Base-by-base conservation (phyloP, 768 basidiomycete species). In the Solioccasus polychromus region DNA sequence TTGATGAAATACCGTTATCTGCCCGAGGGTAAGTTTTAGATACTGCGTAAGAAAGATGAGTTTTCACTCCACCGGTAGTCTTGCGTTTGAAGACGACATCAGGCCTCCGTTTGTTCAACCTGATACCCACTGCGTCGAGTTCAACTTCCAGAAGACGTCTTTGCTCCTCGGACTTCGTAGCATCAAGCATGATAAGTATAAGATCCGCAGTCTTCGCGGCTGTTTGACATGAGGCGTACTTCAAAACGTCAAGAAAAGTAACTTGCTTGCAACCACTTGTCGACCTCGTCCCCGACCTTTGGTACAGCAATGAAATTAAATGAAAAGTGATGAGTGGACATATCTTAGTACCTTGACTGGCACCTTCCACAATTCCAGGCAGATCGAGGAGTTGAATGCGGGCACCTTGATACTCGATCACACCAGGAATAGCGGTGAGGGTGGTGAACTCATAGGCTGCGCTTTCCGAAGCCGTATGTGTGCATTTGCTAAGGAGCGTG, bases 371-470 rank as follows among this genome's bases (percentile, higher is more conserved):
- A 54, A 97, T 97, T 67, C 94, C 94, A 2, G 94, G 94, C 25
- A 97, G 71, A 79, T 97, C 94, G 14, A 97, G 78, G 35, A 97
- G 77, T 63, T 99, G 96, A 45, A 98, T 93, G 34, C 91, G 78
- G 3, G 86, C 85, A 23, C 96, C 96, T 64, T 95, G 84, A 64
- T 98, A 89, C 59, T 98, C 94, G 15, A 98, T 81, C 3, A 98
- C 96, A 39, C 96, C 96, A 28, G 96, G 95, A 50, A 99, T 98
- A 9, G 96, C 95, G 9, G 88, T 90, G 25, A 95, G 77, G 4
- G 91, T 95, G 3, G 93, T 96, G 68, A 96, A 97, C 64, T 97
- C 94, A 61, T 96, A 97, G 10, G 92, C 89, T 12, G 94, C 96
- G 0, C 88, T 71, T 58, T 87, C 87, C 4, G 89, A 92, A 35